Conservation (phyloP, 805 yeast genomes). For the Kodamaea leandrae region DNA sequence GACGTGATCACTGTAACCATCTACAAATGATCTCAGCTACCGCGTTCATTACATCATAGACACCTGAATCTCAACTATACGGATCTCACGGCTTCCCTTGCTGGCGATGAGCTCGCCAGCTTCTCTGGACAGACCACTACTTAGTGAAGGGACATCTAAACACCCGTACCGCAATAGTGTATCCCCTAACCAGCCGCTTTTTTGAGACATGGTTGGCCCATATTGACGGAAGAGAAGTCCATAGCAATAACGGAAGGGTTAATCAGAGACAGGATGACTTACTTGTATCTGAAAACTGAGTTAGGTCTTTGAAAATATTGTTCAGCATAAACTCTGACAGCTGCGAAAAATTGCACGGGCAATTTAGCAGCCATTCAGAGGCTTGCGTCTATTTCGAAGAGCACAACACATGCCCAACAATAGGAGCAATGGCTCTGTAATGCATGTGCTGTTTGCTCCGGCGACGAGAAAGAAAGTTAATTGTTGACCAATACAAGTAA, state of each 20-base stretch:
- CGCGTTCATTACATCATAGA: background rate
- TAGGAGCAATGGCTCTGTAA: too few relatives aligned
- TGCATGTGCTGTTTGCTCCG: too few relatives aligned
- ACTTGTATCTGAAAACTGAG: background rate
- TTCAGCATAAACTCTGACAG: background rate
- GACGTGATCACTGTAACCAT: too few relatives aligned
- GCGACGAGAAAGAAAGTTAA: too few relatives aligned
- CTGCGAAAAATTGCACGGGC: background rate
- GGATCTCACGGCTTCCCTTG: background rate
- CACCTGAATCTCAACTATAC: background rate
- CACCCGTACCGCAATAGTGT: constrained; percentile 4
- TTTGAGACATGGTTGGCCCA: background rate
- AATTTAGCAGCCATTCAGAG: too few relatives aligned
- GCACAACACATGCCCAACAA: too few relatives aligned
- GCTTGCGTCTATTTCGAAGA: too few relatives aligned
- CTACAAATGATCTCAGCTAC: too few relatives aligned
- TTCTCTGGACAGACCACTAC: background rate
- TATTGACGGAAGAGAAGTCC: background rate
- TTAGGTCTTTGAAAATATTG: background rate
- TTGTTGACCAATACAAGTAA: too few relatives aligned
- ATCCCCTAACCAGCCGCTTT: background rate
- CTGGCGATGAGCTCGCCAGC: background rate
- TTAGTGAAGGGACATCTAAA: constrained; percentile 3
- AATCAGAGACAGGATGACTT: background rate
- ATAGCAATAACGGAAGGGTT: background rate